Conservation (phyloP, 371 early-diverging fungal species). For the Coemansia sp. region DNA sequence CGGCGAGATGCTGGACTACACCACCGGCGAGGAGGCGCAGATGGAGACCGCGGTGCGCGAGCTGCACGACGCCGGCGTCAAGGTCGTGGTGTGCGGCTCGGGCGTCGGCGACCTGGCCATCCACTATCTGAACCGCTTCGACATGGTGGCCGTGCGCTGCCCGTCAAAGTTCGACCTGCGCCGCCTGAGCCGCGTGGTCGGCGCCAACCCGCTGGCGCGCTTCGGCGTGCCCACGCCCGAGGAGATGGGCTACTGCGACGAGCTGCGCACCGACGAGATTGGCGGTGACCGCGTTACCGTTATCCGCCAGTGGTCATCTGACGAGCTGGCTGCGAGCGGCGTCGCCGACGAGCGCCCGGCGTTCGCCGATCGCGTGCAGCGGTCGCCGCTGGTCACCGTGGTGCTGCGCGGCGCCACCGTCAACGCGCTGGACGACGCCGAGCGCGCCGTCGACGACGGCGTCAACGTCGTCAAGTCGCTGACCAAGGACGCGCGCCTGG, state of each 20-base stretch:
- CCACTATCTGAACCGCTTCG: slow-evolving; percentile 91
- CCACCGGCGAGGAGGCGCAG: slow-evolving; percentile 89
- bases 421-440: slow-evolving; percentile 96
- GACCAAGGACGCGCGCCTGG: slow-evolving; percentile 81
- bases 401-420: slow-evolving; percentile 98
- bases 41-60: slow-evolving; percentile 72
- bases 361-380: slow-evolving; percentile 95
- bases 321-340: slow-evolving; percentile 19
- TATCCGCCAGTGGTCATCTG: slow-evolving; percentile 72
- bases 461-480: slow-evolving; percentile 96
- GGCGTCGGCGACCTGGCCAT: slow-evolving; percentile 92
- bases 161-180: slow-evolving; percentile 96
- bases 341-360: slow-evolving; percentile 65
- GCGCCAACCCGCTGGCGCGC: slow-evolving; percentile 91
- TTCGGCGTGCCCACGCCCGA: slow-evolving; percentile 93
- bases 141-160: slow-evolving; percentile 88
- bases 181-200: slow-evolving; percentile 90
- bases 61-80: slow-evolving; percentile 89
- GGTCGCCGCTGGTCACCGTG: slow-evolving; percentile 85
- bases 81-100: slow-evolving; percentile 89
- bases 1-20: slow-evolving; percentile 94
- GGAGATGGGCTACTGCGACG: slow-evolving; percentile 96
- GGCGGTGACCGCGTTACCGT: slow-evolving; percentile 96
- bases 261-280: slow-evolving; percentile 94
- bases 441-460: slow-evolving; percentile 98